Evolutionary conservation across 257 asterid species (phyloP).

Genomic region (Paulownia fortunei): DNA sequence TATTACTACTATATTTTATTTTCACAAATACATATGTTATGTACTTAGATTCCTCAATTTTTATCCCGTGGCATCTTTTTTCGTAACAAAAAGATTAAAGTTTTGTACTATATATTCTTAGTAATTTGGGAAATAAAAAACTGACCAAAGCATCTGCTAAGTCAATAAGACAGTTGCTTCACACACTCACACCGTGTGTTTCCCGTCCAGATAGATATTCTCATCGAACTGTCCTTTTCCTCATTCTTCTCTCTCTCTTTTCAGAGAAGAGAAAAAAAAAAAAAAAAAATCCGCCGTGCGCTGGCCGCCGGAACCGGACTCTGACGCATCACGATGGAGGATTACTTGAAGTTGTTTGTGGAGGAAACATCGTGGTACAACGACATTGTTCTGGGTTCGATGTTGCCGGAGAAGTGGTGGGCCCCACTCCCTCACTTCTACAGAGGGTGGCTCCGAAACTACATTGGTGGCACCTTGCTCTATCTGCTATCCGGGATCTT

Average conservation of each 20-base stretch:
- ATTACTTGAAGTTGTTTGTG: conserved; percentile 56
- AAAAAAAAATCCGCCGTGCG: neutral
- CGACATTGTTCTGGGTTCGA: conserved; percentile 61
- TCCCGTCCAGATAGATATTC: neutral
- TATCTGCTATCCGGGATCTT: conserved; percentile 66
- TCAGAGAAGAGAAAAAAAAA: neutral
- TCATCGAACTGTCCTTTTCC: neutral
- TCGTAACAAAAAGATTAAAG: too few relatives aligned
- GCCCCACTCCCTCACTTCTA: conserved; percentile 64
- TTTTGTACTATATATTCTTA: too few relatives aligned
- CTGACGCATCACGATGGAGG: conserved; percentile 43
- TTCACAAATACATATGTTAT: too few relatives aligned
- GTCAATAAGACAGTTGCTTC: neutral
- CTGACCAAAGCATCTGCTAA: too few relatives aligned
- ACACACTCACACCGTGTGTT: neutral
- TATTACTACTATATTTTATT: too few relatives aligned
- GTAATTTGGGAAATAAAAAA: too few relatives aligned
- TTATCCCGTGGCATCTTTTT: too few relatives aligned
- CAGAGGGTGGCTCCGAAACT: conserved; percentile 83
- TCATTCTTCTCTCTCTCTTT: neutral
- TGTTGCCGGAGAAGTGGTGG: conserved; percentile 65
- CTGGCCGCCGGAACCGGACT: conserved; percentile 10
- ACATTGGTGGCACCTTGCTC: conserved; percentile 67
- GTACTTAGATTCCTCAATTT: too few relatives aligned
- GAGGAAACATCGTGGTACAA: conserved; percentile 84